A percentile compares a stretch with the other conserved stretches of the same genome.
Evolutionary conservation across 148 eudicot genomes (phyloP).

Genomic region (Amaranthus cruentus): DNA sequence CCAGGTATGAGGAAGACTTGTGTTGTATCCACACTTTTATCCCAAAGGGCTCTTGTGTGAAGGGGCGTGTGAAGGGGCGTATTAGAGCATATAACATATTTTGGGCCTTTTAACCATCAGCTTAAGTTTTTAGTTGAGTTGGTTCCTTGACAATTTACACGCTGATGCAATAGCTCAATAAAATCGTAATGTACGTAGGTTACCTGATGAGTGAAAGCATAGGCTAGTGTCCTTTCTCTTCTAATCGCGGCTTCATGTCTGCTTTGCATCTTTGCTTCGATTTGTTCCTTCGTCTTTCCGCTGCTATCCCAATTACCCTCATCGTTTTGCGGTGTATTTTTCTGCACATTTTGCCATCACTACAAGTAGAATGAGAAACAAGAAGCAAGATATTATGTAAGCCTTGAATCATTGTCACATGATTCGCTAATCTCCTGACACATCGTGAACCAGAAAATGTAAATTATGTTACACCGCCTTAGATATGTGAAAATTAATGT

Average conservation of each 20-base stretch:
- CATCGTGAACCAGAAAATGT: background rate
- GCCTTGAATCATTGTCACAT: background rate
- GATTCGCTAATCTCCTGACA: background rate
- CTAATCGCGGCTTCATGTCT: conserved; percentile 91
- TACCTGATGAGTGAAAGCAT: conserved; percentile 97
- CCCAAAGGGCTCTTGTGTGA: too few species aligned
- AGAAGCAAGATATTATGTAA: background rate
- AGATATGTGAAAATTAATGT: conserved; percentile 1
- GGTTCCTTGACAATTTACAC: too few species aligned
- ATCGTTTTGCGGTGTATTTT: conserved; percentile 40
- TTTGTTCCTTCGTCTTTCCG: conserved; percentile 71
- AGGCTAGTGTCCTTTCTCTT: conserved; percentile 90
- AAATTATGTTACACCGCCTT: background rate
- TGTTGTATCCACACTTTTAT: too few species aligned
- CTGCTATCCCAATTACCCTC: conserved; percentile 79
- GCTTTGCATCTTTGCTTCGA: conserved; percentile 69
- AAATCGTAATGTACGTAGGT: background rate
- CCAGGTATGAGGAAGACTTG: too few species aligned
- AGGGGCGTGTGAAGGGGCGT: too few species aligned
- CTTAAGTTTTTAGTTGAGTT: too few species aligned
- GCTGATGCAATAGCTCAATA: too few species aligned
- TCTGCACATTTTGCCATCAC: background rate
- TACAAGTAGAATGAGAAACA: background rate
- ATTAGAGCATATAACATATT: conserved; percentile 3
- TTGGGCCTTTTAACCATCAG: background rate